Percentiles rank a stretch among this genome's conserved stretches.
Evolutionary conservation across 768 basidiomycete species (phyloP).

Genomic region (Hericium erinaceus): DNA sequence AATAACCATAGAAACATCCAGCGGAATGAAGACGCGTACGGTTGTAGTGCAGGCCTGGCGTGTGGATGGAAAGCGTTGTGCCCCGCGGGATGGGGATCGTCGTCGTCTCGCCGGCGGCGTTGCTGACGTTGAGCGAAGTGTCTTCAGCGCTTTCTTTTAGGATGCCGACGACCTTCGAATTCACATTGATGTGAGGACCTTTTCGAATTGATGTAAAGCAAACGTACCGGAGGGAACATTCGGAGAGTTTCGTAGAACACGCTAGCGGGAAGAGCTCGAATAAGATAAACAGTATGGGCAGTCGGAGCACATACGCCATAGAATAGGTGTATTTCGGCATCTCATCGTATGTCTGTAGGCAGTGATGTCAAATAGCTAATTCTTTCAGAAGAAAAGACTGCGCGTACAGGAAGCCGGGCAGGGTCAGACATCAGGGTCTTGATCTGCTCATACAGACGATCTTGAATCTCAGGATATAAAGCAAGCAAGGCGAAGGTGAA

Average conservation of each 20-base stretch:
- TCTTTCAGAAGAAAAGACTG: not conserved
- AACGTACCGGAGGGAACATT: constrained; percentile 21
- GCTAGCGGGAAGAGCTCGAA: constrained; percentile 15
- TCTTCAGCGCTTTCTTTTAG: constrained; percentile 41
- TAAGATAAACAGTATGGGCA: not conserved
- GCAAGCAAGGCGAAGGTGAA: constrained; percentile 34
- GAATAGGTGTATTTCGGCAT: constrained; percentile 13
- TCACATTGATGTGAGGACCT: constrained; percentile 1
- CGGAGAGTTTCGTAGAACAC: constrained; percentile 43
- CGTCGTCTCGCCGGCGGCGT: constrained; percentile 28
- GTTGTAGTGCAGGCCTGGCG: constrained; percentile 39
- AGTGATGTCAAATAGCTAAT: no score
- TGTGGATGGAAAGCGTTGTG: constrained; percentile 27
- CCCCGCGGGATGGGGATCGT: constrained; percentile 35
- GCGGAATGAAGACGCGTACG: constrained; percentile 21
- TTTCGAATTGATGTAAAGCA: not conserved
- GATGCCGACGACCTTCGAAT: constrained; percentile 32
- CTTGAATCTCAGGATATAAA: constrained; percentile 33
- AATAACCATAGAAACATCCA: not conserved
- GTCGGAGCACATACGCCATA: constrained; percentile 8
- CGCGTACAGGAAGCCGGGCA: constrained; percentile 14
- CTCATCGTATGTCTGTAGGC: constrained; percentile 15
- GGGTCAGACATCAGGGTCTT: constrained; percentile 21
- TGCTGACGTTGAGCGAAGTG: constrained; percentile 28
- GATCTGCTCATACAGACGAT: constrained; percentile 28